Evolutionary conservation across 2,329 filamentous ascomycete species (phyloP).

Genomic region (Ophiostoma sp.): DNA sequence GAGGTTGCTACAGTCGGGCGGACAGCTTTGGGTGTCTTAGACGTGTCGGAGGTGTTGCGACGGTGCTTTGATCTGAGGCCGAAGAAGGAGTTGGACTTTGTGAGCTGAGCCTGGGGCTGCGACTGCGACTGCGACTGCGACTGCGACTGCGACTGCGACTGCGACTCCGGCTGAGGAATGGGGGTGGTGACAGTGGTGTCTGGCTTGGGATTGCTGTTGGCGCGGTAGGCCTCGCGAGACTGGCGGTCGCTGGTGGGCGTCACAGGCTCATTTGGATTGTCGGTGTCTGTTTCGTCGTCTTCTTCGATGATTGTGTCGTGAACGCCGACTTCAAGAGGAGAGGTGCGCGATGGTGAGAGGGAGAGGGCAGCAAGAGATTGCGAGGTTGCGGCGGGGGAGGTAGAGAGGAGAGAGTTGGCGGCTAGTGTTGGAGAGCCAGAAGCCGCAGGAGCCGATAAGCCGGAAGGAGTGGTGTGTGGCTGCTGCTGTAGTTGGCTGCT

Average conservation of each 20-base stretch:
- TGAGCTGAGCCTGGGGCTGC: not conserved
- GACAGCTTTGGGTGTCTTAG: not conserved
- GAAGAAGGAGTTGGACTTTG: conserved; percentile 3
- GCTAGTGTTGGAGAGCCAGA: conserved; percentile 9
- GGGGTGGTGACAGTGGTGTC: not conserved
- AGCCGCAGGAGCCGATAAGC: not conserved
- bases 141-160: not conserved
- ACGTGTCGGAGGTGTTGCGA: conserved; percentile 6
- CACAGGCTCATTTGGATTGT: conserved; percentile 55
- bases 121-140: not conserved
- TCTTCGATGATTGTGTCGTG: conserved; percentile 52
- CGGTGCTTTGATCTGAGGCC: not conserved
- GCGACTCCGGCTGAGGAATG: not conserved
- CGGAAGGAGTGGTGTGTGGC: not conserved
- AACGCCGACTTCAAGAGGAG: conserved; percentile 40
- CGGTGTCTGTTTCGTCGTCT: conserved; percentile 56
- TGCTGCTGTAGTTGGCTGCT: not conserved
- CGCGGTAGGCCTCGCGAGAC: conserved; percentile 42
- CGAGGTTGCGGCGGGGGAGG: not conserved
- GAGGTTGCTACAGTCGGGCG: conserved; percentile 1
- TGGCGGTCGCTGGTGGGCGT: conserved; percentile 56
- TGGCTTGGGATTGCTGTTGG: conserved; percentile 1
- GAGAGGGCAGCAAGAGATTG: conserved; percentile 28
- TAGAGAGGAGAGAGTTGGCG: conserved; percentile 16
- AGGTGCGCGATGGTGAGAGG: conserved; percentile 44